Conservation (phyloP, 2,329 filamentous ascomycete species). For the Monosporascus sp. region DNA sequence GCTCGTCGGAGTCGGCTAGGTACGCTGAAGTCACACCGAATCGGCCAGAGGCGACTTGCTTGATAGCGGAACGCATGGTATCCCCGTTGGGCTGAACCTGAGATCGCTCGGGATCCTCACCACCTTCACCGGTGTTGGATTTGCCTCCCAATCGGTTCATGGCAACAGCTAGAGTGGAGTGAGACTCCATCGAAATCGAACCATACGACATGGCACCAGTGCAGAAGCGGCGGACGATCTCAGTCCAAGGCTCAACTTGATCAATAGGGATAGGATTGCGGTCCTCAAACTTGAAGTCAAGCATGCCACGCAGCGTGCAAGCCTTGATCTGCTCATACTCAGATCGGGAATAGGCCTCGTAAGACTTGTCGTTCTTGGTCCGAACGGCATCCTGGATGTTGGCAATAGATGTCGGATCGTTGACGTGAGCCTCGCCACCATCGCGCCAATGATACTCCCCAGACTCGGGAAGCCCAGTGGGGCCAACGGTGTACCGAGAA, state of each 20-base stretch:
- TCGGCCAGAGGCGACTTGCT: slow-evolving; percentile 92
- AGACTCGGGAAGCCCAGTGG: slow-evolving; percentile 81
- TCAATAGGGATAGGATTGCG: slow-evolving; percentile 82
- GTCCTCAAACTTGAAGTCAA: slow-evolving; percentile 95
- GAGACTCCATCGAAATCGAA: slow-evolving; percentile 97
- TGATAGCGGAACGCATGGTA: slow-evolving; percentile 95
- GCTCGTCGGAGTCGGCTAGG: slow-evolving; percentile 87
- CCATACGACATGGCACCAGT: slow-evolving; percentile 98
- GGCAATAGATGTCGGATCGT: slow-evolving; percentile 89
- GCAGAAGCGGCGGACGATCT: slow-evolving; percentile 93
- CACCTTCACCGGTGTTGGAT: slow-evolving; percentile 96
- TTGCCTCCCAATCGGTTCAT: slow-evolving; percentile 97
- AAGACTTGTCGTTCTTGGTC: slow-evolving; percentile 97
- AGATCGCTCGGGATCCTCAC: slow-evolving; percentile 89
- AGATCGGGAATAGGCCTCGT: slow-evolving; percentile 88
- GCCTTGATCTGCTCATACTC: slow-evolving; percentile 96
- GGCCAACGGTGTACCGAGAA: slow-evolving; percentile 66
- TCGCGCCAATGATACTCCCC: slow-evolving; percentile 99
- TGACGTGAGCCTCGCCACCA: slow-evolving; percentile 90
- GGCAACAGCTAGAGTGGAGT: slow-evolving; percentile 89
- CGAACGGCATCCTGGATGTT: slow-evolving; percentile 96
- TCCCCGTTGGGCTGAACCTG: slow-evolving; percentile 84
- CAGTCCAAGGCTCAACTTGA: slow-evolving; percentile 96
- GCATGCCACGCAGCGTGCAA: slow-evolving; percentile 86
- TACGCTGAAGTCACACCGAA: slow-evolving; percentile 96